A percentile compares a stretch with the other conserved stretches of the same genome.
Evolutionary conservation across 108 stramenopile genomes (phyloP).

Genomic region (Fragilariopsis cylindrus): DNA sequence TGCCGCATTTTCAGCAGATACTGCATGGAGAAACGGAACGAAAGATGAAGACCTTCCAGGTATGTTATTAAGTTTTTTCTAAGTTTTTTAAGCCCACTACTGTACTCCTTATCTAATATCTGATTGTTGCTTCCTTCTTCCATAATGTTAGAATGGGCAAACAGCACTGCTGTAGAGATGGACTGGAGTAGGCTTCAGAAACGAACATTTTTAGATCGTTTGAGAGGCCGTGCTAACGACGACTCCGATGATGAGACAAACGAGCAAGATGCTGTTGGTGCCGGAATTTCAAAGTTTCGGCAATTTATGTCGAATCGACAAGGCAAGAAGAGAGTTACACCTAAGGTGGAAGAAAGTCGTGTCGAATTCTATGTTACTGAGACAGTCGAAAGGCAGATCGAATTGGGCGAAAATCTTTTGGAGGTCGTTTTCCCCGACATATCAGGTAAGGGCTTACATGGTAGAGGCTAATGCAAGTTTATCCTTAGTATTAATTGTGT

Average conservation of each 20-base stretch:
- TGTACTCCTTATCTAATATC: background rate
- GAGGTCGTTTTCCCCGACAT: slow-evolving; percentile 77
- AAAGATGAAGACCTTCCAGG: slow-evolving; percentile 70
- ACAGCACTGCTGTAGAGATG: slow-evolving; percentile 81
- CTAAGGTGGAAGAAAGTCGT: slow-evolving; percentile 41
- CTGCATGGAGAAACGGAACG: slow-evolving; percentile 67
- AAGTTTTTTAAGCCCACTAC: background rate
- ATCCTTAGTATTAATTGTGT: too few relatives aligned
- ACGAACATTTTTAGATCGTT: slow-evolving; percentile 68
- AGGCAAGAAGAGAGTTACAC: slow-evolving; percentile 22
- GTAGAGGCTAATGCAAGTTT: background rate
- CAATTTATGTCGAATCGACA: slow-evolving; percentile 28
- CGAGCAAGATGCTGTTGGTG: slow-evolving; percentile 30
- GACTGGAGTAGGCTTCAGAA: slow-evolving; percentile 86
- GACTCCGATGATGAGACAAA: slow-evolving; percentile 51
- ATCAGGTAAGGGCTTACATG: background rate
- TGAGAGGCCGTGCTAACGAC: slow-evolving; percentile 48
- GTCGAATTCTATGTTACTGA: slow-evolving; percentile 70
- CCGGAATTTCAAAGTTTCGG: slow-evolving; percentile 25
- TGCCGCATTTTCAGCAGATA: slow-evolving; percentile 77
- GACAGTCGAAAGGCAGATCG: slow-evolving; percentile 69
- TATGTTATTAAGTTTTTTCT: slow-evolving; percentile 16
- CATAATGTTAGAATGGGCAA: slow-evolving; percentile 66
- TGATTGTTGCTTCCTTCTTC: background rate
- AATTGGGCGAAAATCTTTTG: slow-evolving; percentile 78